These are phyloP conservation scores for Globisporangium uncinulatum DNA, from an alignment of 352 stramenopile species.

Conservation along the genomic window DNA sequence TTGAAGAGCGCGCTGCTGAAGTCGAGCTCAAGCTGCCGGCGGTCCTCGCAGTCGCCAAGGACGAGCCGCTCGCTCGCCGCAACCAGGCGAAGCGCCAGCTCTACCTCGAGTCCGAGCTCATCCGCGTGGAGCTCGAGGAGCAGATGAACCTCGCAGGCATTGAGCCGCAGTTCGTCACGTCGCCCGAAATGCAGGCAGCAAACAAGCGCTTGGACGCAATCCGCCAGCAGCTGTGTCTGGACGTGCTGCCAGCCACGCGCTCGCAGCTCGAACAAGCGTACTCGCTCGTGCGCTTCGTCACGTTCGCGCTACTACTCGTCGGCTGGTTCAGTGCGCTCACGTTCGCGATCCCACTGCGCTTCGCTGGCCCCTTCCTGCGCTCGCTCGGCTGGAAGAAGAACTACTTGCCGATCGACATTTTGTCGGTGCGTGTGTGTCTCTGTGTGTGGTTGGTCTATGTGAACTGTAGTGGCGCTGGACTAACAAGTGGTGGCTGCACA, in stretches of 20 bases:
- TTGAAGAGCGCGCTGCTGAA: slow-evolving; percentile 48
- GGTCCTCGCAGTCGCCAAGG: slow-evolving; percentile 28
- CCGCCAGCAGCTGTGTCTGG: slow-evolving; percentile 56
- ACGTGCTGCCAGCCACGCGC: slow-evolving; percentile 35
- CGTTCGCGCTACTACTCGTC: slow-evolving; percentile 62
- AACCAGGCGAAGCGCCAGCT: slow-evolving; percentile 68
- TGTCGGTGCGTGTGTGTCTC: slow-evolving; percentile 31
- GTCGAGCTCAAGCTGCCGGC: slow-evolving; percentile 40
- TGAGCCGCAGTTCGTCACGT: slow-evolving; percentile 46
- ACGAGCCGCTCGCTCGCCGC: slow-evolving; percentile 52
- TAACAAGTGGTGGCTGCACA: neutral
- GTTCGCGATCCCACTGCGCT: slow-evolving; percentile 62
- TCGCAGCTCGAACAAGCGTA: slow-evolving; percentile 52
- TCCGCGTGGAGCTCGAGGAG: slow-evolving; percentile 78
- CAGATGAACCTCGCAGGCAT: slow-evolving; percentile 62
- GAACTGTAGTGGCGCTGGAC: neutral
- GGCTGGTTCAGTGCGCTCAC: slow-evolving; percentile 69
- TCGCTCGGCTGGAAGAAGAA: slow-evolving; percentile 66
- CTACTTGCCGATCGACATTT: slow-evolving; percentile 71
- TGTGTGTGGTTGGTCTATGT: neutral
- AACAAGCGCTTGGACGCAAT: slow-evolving; percentile 56
- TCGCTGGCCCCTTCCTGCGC: slow-evolving; percentile 39
- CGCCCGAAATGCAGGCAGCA: slow-evolving; percentile 38
- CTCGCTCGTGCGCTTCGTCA: slow-evolving; percentile 61
- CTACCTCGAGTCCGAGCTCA: slow-evolving; percentile 64